Base-by-base conservation (phyloP, 208 protist genomes). In the Trichomonas vaginalis region DNA sequence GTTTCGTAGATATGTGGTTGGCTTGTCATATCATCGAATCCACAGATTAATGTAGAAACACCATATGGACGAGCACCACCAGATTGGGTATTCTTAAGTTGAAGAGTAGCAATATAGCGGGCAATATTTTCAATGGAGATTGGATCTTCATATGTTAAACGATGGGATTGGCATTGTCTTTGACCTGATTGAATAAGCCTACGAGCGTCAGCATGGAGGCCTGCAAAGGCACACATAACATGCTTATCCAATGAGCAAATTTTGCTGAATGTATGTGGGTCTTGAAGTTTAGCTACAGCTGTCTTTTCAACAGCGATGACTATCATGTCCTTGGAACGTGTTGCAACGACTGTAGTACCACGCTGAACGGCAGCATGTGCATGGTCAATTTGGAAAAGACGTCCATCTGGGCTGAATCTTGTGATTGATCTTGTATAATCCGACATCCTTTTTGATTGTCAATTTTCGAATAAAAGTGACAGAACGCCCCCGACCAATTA, bases 381-480 rank as follows among this genome's bases (percentile, higher is more conserved):
- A 97, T 99, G 99, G 97, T 99, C 99, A 21, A 99, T 99, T 97
- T 99, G 99, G 97, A 99, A 99, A 17, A 99, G 97, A 96, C 99
- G 99, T 39, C 99, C 99, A 98, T 99, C 99, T n/a, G 99, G 99
- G 46, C 98, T 99, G 97, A 99, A 99, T 79, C 99, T 98, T 95
- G 99, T 99, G 96, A 99, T 98, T 42, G 99, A 99, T 95, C 99
- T 86, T 51, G 92, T n/a, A 70, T 70, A 70, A 27, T 70, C 56
- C 56, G 56, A 70, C 56, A 70, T 70, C n/a, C 4, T 70, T 70
- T 70, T 70, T 70, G 17, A 27, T n/a, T 70, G 17, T 12, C n/a
- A 12, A 70, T 2, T 32, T 70, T 70, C n/a, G 17, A 3, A 3
- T 3, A 70, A 70, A 70, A 70, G 56, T 70, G 56, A 70, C 56